phyloP scores from a whole-genome alignment of 441 rosid genomes.

The Omphalea diandra region DNA sequence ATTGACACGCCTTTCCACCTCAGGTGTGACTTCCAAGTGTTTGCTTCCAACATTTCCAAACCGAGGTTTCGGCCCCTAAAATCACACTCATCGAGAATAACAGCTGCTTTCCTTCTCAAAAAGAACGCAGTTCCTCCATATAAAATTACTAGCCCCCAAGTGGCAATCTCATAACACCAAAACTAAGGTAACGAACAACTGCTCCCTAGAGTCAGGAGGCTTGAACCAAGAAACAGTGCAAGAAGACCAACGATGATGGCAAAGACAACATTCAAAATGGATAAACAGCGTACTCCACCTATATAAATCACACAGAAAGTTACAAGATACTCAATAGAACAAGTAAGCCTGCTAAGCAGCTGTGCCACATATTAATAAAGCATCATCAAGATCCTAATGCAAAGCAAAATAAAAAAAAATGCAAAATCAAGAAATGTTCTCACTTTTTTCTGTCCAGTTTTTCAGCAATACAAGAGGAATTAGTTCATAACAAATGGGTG shows the following conservation, averaged over 20 bases:
- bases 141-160: slow-evolving; percentile 74
- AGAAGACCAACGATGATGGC: slow-evolving; percentile 72
- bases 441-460: neutral
- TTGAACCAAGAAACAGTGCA: slow-evolving; percentile 82
- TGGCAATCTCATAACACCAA: slow-evolving; percentile 90
- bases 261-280: slow-evolving; percentile 63
- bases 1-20: slow-evolving; percentile 68
- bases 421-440: slow-evolving; percentile 46
- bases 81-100: slow-evolving; percentile 66
- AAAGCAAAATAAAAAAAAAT: too few relatives aligned
- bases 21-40: slow-evolving; percentile 69
- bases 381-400: neutral
- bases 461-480: neutral
- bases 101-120: slow-evolving; percentile 69
- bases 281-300: slow-evolving; percentile 90
- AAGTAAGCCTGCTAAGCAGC: neutral
- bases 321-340: neutral
- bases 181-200: slow-evolving; percentile 79
- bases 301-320: slow-evolving; percentile 20
- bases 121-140: slow-evolving; percentile 68
- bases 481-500: neutral
- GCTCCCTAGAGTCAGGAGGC: slow-evolving; percentile 81
- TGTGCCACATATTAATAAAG: neutral
- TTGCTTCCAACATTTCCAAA: slow-evolving; percentile 83
- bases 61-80: slow-evolving; percentile 56